These are phyloP conservation scores for Globisporangium cylindrosporum DNA, from an alignment of 352 stramenopile genomes.

Conservation along the genomic window DNA sequence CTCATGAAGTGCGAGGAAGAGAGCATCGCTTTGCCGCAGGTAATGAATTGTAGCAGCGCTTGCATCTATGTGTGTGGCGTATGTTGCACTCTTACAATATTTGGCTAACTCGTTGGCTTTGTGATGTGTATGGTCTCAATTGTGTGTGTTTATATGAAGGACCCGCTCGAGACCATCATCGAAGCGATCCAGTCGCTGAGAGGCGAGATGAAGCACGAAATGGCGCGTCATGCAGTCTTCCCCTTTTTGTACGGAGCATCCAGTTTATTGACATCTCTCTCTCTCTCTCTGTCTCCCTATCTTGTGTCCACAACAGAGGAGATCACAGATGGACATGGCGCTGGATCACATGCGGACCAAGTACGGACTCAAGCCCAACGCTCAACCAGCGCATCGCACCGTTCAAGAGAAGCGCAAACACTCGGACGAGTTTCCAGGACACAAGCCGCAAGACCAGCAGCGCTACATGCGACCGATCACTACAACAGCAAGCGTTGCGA, in stretches of 20 bases:
- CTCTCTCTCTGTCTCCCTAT: neutral
- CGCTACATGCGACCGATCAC: slow-evolving; percentile 10
- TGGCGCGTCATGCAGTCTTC: slow-evolving; percentile 20
- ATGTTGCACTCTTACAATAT: neutral
- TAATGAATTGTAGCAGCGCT: slow-evolving; percentile 7
- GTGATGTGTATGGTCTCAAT: neutral
- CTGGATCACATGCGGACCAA: slow-evolving; percentile 35
- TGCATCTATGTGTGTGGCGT: neutral
- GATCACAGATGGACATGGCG: slow-evolving; percentile 39
- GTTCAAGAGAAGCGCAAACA: neutral
- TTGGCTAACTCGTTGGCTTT: neutral
- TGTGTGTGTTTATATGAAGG: slow-evolving; percentile 15
- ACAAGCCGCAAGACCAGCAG: slow-evolving; percentile 17
- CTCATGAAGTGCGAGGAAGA: slow-evolving; percentile 63
- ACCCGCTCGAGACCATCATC: slow-evolving; percentile 41
- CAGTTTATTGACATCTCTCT: neutral
- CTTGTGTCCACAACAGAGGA: slow-evolving; percentile 14
- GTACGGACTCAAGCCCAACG: slow-evolving; percentile 20
- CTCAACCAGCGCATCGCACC: slow-evolving; percentile 2
- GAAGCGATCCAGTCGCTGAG: slow-evolving; percentile 39
- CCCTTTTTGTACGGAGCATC: too few relatives aligned
- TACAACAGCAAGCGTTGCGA: too few relatives aligned
- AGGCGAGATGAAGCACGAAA: slow-evolving; percentile 32
- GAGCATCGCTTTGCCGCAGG: slow-evolving; percentile 37
- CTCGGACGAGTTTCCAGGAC: neutral